Evolutionary conservation across 371 early-diverging fungal species (phyloP).

Genomic region (Zopfochytrium polystomum): DNA sequence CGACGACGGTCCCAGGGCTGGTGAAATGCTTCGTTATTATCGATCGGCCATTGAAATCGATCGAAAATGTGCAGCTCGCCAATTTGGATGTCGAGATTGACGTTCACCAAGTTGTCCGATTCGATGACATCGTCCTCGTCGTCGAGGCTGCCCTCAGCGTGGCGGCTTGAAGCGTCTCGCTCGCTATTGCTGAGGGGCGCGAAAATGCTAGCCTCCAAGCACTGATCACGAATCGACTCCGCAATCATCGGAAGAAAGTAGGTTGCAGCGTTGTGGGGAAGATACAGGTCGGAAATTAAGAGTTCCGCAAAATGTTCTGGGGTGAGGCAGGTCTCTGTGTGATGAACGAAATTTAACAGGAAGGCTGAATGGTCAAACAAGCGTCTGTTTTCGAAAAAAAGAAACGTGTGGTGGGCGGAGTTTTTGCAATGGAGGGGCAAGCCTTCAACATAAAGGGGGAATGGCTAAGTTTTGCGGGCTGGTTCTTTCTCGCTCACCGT

Average conservation of each 20-base stretch:
- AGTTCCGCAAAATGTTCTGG: conserved; percentile 11
- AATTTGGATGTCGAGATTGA: background rate
- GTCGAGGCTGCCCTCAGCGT: background rate
- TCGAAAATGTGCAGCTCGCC: background rate
- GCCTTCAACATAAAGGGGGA: no score
- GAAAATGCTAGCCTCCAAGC: background rate
- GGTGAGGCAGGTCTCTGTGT: conserved; percentile 1
- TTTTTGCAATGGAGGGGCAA: no score
- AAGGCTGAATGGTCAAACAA: no score
- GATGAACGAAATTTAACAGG: no score
- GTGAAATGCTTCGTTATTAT: no score
- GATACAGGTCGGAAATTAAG: conserved; percentile 3
- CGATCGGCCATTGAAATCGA: conserved; percentile 1
- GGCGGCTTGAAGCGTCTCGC: background rate
- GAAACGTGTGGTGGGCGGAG: no score
- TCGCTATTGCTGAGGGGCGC: background rate
- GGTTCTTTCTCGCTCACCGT: no score
- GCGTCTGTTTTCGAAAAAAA: no score
- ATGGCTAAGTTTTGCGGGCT: no score
- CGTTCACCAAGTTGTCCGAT: no score
- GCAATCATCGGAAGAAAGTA: background rate
- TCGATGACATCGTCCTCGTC: background rate
- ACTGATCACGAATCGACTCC: background rate
- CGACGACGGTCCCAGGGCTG: no score
- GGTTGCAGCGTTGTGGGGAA: background rate